Evolutionary conservation across 169 alveolate species (phyloP), one percentile per base, ranked within the genome.

Genomic region (Cryptosporidium bovis): DNA sequence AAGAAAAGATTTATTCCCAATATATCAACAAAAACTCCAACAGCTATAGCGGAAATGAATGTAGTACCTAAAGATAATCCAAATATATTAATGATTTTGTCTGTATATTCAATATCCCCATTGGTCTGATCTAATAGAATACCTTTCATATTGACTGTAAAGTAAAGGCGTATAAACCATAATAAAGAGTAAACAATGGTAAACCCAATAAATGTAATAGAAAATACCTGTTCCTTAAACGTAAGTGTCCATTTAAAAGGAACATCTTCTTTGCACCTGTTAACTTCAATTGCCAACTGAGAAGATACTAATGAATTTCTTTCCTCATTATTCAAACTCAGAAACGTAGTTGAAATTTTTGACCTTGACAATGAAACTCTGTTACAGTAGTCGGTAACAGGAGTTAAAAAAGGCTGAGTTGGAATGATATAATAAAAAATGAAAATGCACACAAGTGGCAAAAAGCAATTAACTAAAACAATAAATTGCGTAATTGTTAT

Each of bases 101-200:
- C 87, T 13, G 87, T 44, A 29, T 77, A 77, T 34, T 77, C 64
- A 1, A 60, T 12, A 27, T 77, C 34, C 7, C 77, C 87, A 27
- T 44, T 24, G 15, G 87, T 77, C 33, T 77, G 87, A 62, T 44
- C 20, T 7, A 77, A 40, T 1, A 77, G n/a, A 24, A 77, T 77
- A 12, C 65, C 6, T 15, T 77, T 77, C 87, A 77, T 77, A 48
- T 77, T 77, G 0, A 77, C 71, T n/a, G 87, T 77, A 40, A 77
- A 77, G 34, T 77, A 77, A n/a, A 77, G 64, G 18, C 87, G 40
- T 1, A 77, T 40, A 29, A 77, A 77, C 87, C 87, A 77, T 71
- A 77, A 58, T 20, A 77, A 10, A 27, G 87, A 77, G 51, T 77
- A 77, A n/a, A 77, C 64, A 18, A 77, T 60, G 2, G 71, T 77